Conservation (phyloP, 352 stramenopile species). For the Halophytophthora polymorphica region DNA sequence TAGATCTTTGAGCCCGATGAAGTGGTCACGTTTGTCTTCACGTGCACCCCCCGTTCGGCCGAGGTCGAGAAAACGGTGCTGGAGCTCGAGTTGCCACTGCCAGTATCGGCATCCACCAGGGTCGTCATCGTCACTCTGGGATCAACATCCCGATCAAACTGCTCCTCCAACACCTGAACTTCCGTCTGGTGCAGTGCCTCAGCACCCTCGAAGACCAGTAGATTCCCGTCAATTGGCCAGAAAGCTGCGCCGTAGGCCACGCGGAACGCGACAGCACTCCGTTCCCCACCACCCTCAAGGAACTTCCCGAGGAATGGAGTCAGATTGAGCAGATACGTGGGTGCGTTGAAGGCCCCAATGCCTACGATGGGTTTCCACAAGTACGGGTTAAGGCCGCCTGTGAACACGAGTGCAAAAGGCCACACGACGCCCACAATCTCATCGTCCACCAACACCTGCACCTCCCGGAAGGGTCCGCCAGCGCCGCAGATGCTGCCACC, state of each 20-base stretch:
- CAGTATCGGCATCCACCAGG: slow-evolving; percentile 5
- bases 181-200: slow-evolving; percentile 32
- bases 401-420: slow-evolving; percentile 79
- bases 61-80: slow-evolving; percentile 51
- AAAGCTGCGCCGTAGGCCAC: slow-evolving; percentile 68
- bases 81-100: slow-evolving; percentile 13
- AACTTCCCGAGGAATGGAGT: slow-evolving; percentile 70
- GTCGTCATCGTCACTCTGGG: slow-evolving; percentile 8
- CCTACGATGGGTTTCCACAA: slow-evolving; percentile 73
- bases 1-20: slow-evolving; percentile 57
- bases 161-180: slow-evolving; percentile 34
- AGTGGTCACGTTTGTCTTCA: slow-evolving; percentile 54
- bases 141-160: slow-evolving; percentile 17
- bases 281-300: slow-evolving; percentile 33
- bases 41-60: slow-evolving; percentile 32
- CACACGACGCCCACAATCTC: slow-evolving; percentile 61
- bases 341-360: slow-evolving; percentile 69
- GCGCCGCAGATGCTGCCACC: slow-evolving; percentile 3
- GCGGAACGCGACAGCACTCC: slow-evolving; percentile 56
- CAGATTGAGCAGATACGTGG: slow-evolving; percentile 70
- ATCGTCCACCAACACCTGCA: slow-evolving; percentile 67
- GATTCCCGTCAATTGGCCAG: slow-evolving; percentile 64
- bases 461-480: slow-evolving; percentile 58
- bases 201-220: slow-evolving; percentile 53
- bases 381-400: slow-evolving; percentile 69